A percentile compares a stretch with the other conserved stretches of the same genome.
phyloP scores from a whole-genome alignment of 352 stramenopile genomes.

The Globisporangium megalacanthum region DNA sequence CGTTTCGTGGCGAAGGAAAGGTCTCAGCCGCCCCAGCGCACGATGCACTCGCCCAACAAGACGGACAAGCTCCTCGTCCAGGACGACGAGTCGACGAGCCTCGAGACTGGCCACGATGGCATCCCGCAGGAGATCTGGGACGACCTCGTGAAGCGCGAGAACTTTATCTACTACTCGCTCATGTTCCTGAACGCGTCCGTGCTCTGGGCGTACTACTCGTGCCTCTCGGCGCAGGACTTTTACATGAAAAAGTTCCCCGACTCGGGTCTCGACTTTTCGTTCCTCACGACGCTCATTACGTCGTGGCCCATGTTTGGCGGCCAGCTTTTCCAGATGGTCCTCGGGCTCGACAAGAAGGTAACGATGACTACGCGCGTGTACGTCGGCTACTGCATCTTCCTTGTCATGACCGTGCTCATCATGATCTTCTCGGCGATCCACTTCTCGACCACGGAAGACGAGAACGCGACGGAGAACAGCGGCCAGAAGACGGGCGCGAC shows the following conservation, averaged over 20 bases:
- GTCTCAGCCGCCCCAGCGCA: too few species aligned
- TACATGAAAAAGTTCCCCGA: conserved; percentile 45
- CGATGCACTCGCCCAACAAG: too few species aligned
- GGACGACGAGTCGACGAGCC: too few species aligned
- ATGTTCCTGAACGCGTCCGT: conserved; percentile 68
- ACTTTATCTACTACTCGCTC: conserved; percentile 55
- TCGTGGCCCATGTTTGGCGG: conserved; percentile 57
- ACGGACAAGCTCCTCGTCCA: too few species aligned
- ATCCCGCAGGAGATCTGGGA: conserved; percentile 57
- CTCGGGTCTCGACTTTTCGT: conserved; percentile 49
- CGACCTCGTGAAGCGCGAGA: conserved; percentile 43
- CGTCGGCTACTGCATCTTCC: conserved; percentile 48
- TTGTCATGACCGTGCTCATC: conserved; percentile 48
- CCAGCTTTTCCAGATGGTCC: conserved; percentile 49
- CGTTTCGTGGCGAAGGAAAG: too few species aligned
- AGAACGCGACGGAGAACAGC: too few species aligned
- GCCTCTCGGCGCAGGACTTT: conserved; percentile 61
- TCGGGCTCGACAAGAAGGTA: conserved; percentile 51
- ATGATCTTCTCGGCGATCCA: conserved; percentile 55
- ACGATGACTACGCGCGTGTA: conserved; percentile 32
- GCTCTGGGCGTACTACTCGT: conserved; percentile 75
- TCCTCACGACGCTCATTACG: conserved; percentile 55
- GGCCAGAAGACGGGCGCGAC: conserved; percentile 40
- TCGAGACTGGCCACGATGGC: conserved; percentile 16
- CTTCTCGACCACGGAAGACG: too few species aligned